Conservation (phyloP, 2,329 filamentous ascomycete species). For the Fusarium sp. region DNA sequence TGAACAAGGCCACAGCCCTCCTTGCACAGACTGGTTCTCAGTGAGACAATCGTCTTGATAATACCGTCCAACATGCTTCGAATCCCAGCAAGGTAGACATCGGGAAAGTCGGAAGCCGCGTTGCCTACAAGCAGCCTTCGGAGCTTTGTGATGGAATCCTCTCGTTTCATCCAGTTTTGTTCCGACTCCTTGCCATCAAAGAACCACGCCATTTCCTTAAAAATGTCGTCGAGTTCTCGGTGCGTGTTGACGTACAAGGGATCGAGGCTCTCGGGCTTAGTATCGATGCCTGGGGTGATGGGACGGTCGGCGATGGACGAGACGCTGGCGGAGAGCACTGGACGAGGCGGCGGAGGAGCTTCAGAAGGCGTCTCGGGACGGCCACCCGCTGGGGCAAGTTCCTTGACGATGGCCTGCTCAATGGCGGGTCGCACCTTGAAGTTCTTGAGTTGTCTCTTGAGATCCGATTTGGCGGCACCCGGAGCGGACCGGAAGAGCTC, state of each 20-base stretch:
- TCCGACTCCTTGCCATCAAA: conserved; percentile 94
- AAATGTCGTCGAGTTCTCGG: conserved; percentile 88
- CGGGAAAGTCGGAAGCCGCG: conserved; percentile 79
- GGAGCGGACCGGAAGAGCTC: conserved; percentile 88
- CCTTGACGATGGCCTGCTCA: conserved; percentile 81
- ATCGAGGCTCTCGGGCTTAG: conserved; percentile 77
- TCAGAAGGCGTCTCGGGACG: conserved; percentile 57
- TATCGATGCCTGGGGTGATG: conserved; percentile 72
- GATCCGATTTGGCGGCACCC: conserved; percentile 84
- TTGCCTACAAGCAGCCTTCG: conserved; percentile 87
- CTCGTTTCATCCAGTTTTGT: conserved; percentile 89
- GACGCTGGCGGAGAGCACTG: conserved; percentile 62
- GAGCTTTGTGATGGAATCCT: conserved; percentile 82
- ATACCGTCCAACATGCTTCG: conserved; percentile 87
- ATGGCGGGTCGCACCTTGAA: conserved; percentile 91
- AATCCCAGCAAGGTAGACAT: conserved; percentile 76
- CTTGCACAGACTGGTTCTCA: conserved; percentile 90
- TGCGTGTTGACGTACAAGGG: conserved; percentile 86
- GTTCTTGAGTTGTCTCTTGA: conserved; percentile 86
- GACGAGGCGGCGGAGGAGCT: conserved; percentile 54
- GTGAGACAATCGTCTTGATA: conserved; percentile 83
- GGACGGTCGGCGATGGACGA: conserved; percentile 66
- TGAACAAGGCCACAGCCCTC: conserved; percentile 88
- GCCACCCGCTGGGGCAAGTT: conserved; percentile 69
- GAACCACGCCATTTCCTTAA: conserved; percentile 81